Conservation (phyloP, 139 green algal genomes). For the Gonium pectorale region DNA sequence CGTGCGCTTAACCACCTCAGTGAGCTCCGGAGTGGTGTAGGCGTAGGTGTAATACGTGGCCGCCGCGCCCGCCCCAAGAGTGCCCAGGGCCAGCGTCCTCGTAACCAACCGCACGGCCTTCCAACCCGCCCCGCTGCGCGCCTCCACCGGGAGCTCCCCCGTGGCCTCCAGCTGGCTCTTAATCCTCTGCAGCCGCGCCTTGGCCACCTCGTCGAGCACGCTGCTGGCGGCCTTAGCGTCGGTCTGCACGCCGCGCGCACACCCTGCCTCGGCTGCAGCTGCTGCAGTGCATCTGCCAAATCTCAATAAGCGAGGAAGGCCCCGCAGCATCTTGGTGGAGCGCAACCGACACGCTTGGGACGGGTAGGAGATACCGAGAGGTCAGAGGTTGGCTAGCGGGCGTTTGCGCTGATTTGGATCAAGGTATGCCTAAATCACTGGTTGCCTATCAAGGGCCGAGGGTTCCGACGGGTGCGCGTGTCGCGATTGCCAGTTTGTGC, state of each 20-base stretch:
- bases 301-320: neutral
- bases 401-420: no score
- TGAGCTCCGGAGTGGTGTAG: conserved; percentile 60
- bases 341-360: no score
- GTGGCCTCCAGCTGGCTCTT: conserved; percentile 38
- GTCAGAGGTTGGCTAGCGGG: no score
- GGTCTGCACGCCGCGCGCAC: neutral
- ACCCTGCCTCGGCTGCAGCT: neutral
- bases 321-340: neutral
- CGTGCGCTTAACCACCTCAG: conserved; percentile 56
- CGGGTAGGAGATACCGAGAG: no score
- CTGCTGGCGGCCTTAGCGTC: conserved; percentile 20
- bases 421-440: no score
- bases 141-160: conserved; percentile 23
- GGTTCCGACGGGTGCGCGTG: no score
- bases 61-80: conserved; percentile 56
- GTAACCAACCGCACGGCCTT: neutral
- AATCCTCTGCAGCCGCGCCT: conserved; percentile 19
- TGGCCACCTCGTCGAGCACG: conserved; percentile 31
- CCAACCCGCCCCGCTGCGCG: neutral
- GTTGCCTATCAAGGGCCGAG: no score
- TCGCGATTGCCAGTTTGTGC: no score
- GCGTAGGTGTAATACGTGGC: conserved; percentile 79
- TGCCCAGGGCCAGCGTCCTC: conserved; percentile 60
- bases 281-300: neutral